Evolutionary conservation across 495 filamentous ascomycete genomes (phyloP).

Genomic region (Annulohypoxylon moriforme): DNA sequence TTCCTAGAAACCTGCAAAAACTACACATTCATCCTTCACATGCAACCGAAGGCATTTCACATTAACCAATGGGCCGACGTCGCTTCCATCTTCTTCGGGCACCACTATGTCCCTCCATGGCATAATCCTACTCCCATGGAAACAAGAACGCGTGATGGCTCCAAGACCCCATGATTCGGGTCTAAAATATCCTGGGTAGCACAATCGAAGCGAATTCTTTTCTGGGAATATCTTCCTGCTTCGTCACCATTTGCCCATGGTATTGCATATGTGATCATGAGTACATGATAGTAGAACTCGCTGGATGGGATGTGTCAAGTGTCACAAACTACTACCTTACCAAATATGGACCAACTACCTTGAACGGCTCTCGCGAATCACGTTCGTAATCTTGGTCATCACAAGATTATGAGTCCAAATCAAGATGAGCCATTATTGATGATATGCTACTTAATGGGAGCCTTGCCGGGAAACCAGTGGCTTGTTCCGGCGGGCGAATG

Average conservation of each 20-base stretch:
- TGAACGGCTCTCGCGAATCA: background rate
- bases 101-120: slow-evolving; percentile 14
- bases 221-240: slow-evolving; percentile 2
- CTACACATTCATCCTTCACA: slow-evolving; percentile 23
- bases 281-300: background rate
- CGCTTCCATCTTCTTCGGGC: background rate
- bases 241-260: background rate
- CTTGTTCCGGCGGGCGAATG: slow-evolving; percentile 4
- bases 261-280: background rate
- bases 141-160: background rate
- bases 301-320: background rate
- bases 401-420: background rate
- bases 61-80: slow-evolving; percentile 10
- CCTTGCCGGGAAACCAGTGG: background rate
- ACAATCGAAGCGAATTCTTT: background rate
- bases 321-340: slow-evolving; percentile 10
- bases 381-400: background rate
- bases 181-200: slow-evolving; percentile 4
- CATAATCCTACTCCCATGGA: background rate
- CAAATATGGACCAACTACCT: background rate
- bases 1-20: slow-evolving; percentile 10
- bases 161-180: slow-evolving; percentile 1
- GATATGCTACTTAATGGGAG: background rate
- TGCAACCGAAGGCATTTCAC: slow-evolving; percentile 15
- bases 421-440: slow-evolving; percentile 14